Percentiles rank a stretch among this genome's conserved stretches.
Conservation (phyloP, 1,284 basidiomycete species). For the Melanopsichium pennsylvanicum region DNA sequence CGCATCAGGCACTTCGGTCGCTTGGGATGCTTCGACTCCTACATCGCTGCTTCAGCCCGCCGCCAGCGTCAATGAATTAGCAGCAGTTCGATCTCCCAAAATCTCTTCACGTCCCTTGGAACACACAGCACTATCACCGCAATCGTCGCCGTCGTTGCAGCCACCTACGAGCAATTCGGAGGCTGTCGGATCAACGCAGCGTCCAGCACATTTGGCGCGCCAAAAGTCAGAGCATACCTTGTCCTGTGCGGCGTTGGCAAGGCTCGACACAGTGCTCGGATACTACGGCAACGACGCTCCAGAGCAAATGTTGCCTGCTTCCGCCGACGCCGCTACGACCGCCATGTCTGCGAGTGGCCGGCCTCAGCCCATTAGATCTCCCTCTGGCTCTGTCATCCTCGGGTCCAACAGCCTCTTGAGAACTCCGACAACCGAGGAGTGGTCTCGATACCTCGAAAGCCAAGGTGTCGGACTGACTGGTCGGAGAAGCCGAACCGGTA, state of each 20-base stretch:
- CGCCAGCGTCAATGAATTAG: slow-evolving; percentile 13
- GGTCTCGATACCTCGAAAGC: slow-evolving; percentile 56
- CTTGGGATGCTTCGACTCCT: slow-evolving; percentile 22
- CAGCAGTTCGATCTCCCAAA: slow-evolving; percentile 6
- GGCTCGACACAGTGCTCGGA: slow-evolving; percentile 26
- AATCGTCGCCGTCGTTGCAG: slow-evolving; percentile 17
- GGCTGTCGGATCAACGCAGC: neutral
- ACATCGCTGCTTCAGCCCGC: slow-evolving; percentile 17
- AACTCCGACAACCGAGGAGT: slow-evolving; percentile 61
- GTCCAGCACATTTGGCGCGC: slow-evolving; percentile 2
- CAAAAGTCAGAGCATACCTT: slow-evolving; percentile 31
- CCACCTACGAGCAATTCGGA: neutral
- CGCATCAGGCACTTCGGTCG: slow-evolving; percentile 4
- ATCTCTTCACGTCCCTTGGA: slow-evolving; percentile 11
- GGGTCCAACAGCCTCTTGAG: slow-evolving; percentile 37
- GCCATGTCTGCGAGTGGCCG: slow-evolving; percentile 1
- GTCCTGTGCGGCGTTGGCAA: slow-evolving; percentile 20
- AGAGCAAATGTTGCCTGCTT: slow-evolving; percentile 2
- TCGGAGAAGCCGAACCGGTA: slow-evolving; percentile 28
- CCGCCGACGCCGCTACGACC: slow-evolving; percentile 9
- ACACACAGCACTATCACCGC: neutral
- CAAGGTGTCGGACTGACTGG: slow-evolving; percentile 46
- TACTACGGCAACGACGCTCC: slow-evolving; percentile 4
- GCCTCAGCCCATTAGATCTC: slow-evolving; percentile 17
- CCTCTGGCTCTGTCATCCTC: slow-evolving; percentile 22